These are phyloP conservation scores for Sordaria brevicollis DNA, from an alignment of 495 filamentous ascomycete species.

Conservation along the genomic window DNA sequence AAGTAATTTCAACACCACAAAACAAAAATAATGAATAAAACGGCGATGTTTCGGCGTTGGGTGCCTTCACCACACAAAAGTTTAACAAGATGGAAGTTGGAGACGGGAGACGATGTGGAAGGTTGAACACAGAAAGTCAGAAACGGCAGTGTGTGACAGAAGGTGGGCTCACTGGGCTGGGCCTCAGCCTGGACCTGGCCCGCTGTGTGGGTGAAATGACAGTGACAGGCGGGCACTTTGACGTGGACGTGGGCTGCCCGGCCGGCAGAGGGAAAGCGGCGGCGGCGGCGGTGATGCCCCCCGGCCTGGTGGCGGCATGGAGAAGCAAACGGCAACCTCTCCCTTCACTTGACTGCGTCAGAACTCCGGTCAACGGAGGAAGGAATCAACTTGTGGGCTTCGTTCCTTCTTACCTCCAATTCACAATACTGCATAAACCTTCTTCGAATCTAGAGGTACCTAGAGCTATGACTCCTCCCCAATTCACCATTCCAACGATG, in stretches of 20 bases:
- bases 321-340: background rate
- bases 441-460: no score
- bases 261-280: background rate
- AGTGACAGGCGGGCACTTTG: background rate
- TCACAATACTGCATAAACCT: background rate
- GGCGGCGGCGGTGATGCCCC: background rate
- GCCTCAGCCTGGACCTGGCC: background rate
- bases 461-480: background rate
- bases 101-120: background rate
- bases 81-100: background rate
- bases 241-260: background rate
- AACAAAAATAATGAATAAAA: background rate
- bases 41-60: background rate
- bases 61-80: background rate
- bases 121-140: background rate
- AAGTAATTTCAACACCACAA: background rate
- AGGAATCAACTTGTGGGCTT: background rate
- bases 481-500: background rate
- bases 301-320: background rate
- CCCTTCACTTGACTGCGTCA: background rate
- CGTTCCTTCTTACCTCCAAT: background rate
- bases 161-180: background rate
- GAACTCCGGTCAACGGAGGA: background rate
- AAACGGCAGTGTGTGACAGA: background rate
- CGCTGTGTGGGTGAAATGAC: no score